Evolutionary conservation across 495 filamentous ascomycete species (phyloP).

Genomic region (Aspergillus nanangensis): DNA sequence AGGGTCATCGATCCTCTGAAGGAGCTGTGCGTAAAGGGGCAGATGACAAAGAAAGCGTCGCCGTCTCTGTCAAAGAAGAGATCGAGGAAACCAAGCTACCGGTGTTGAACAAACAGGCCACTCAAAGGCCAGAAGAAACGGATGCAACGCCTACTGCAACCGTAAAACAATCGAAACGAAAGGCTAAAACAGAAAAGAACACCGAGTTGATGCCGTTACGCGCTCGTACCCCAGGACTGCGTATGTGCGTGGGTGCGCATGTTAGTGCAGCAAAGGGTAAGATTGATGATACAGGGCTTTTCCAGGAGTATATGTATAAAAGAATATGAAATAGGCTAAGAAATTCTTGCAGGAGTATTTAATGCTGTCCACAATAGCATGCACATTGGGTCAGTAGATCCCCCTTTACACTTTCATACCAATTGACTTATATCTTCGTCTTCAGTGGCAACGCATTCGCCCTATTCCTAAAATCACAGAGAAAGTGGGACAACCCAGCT

Average conservation of each 20-base stretch:
- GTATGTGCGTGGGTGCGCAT: slow-evolving; percentile 88
- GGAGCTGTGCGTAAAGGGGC: no score
- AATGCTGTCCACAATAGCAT: slow-evolving; percentile 77
- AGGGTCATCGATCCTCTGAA: no score
- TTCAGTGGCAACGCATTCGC: slow-evolving; percentile 83
- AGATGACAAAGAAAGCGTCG: no score
- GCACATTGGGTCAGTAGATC: slow-evolving; percentile 57
- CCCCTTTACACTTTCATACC: background rate
- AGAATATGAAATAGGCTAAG: slow-evolving; percentile 3
- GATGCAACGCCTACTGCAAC: slow-evolving; percentile 14
- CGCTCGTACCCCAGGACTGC: slow-evolving; percentile 60
- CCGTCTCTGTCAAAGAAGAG: no score
- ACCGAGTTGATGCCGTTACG: slow-evolving; percentile 60
- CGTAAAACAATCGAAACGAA: slow-evolving; percentile 17
- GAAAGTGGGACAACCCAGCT: slow-evolving; percentile 87
- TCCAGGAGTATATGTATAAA: slow-evolving; percentile 1
- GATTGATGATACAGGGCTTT: background rate
- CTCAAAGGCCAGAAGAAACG: slow-evolving; percentile 9
- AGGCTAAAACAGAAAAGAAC: slow-evolving; percentile 42
- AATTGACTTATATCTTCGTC: slow-evolving; percentile 7
- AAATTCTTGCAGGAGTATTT: slow-evolving; percentile 61
- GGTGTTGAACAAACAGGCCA: slow-evolving; percentile 1
- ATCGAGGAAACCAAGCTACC: slow-evolving; percentile 6
- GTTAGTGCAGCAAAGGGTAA: slow-evolving; percentile 81
- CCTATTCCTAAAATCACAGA: slow-evolving; percentile 90